These are phyloP conservation scores for Neohortaea acidophila DNA, from an alignment of 495 filamentous ascomycete genomes.

Conservation along the genomic window DNA sequence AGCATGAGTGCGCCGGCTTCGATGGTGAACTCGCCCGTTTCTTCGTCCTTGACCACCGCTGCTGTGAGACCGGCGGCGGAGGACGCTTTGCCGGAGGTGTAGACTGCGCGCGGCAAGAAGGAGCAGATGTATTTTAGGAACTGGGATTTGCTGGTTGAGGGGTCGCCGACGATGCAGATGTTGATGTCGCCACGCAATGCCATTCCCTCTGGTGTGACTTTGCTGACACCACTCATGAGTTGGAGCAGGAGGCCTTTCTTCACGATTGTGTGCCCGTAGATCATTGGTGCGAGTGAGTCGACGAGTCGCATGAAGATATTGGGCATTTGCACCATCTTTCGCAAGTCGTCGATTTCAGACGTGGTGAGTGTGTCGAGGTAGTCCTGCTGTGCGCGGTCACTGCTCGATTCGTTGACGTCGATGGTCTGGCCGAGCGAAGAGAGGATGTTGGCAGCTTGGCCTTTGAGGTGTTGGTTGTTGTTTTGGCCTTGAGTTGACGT, in stretches of 20 bases:
- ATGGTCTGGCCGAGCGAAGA: slow-evolving; percentile 61
- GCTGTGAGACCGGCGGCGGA: slow-evolving; percentile 95
- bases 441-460: slow-evolving; percentile 64
- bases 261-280: slow-evolving; percentile 92
- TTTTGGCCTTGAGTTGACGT: slow-evolving; percentile 56
- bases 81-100: slow-evolving; percentile 95
- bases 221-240: slow-evolving; percentile 81
- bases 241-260: slow-evolving; percentile 95
- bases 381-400: slow-evolving; percentile 76
- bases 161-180: slow-evolving; percentile 96
- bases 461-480: slow-evolving; percentile 46
- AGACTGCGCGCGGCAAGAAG: slow-evolving; percentile 88
- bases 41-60: slow-evolving; percentile 92
- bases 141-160: slow-evolving; percentile 94
- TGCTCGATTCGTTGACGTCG: slow-evolving; percentile 45
- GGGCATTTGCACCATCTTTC: slow-evolving; percentile 82
- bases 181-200: slow-evolving; percentile 92
- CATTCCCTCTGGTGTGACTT: slow-evolving; percentile 83
- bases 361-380: slow-evolving; percentile 69
- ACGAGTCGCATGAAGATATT: slow-evolving; percentile 91
- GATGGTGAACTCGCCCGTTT: slow-evolving; percentile 97
- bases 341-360: slow-evolving; percentile 78
- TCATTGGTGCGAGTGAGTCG: slow-evolving; percentile 89
- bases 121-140: slow-evolving; percentile 97
- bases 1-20: slow-evolving; percentile 98